A percentile compares a stretch with the other conserved stretches of the same genome.
Conservation (phyloP, 2,329 filamentous ascomycete species). For the Botrytis hyacinthi region DNA sequence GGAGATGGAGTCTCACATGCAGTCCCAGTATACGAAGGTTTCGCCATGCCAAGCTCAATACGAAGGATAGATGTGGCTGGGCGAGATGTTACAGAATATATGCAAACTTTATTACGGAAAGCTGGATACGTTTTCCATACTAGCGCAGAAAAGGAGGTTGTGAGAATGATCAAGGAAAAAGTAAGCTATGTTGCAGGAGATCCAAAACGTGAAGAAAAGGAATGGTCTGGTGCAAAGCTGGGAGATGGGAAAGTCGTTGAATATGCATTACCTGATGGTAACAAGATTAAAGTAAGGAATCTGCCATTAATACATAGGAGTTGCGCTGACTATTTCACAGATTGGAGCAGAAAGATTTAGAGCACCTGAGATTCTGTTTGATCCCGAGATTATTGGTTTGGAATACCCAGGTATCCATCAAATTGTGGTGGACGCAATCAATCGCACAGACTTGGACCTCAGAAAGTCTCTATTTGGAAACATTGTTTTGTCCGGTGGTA, state of each 20-base stretch:
- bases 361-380: conserved; percentile 95
- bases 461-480: conserved; percentile 93
- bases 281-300: conserved; percentile 76
- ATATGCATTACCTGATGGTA: conserved; percentile 87
- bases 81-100: conserved; percentile 90
- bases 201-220: conserved; percentile 92
- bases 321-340: conserved; percentile 44
- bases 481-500: conserved; percentile 94
- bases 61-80: conserved; percentile 94
- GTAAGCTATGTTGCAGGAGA: conserved; percentile 88
- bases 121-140: conserved; percentile 94
- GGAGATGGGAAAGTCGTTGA: conserved; percentile 78
- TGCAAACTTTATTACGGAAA: conserved; percentile 88
- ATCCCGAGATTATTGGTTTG: conserved; percentile 92
- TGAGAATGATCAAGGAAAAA: conserved; percentile 93
- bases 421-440: conserved; percentile 95
- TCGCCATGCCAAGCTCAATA: conserved; percentile 94
- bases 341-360: conserved; percentile 92
- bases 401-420: conserved; percentile 98
- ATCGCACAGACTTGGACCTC: conserved; percentile 90
- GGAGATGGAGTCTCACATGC: conserved; percentile 97
- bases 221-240: conserved; percentile 79
- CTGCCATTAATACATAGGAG: not conserved
- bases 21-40: conserved; percentile 96
- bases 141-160: conserved; percentile 98